Base-by-base conservation (phyloP, 805 yeast genomes). In the Saturnispora galanensis region DNA sequence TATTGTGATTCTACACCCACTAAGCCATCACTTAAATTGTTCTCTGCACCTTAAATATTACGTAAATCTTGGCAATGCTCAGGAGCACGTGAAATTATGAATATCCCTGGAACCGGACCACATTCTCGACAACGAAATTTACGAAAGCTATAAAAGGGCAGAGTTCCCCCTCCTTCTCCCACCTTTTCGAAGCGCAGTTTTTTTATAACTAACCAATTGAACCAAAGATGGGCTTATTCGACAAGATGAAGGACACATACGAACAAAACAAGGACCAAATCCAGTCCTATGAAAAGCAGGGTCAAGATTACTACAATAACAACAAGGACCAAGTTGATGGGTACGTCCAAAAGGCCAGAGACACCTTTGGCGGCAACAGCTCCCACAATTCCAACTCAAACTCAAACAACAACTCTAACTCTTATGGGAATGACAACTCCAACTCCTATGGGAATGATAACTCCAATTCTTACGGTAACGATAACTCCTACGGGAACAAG, bases 241-340 rank as follows among this genome's bases (percentile, higher is more conserved):
- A 40, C 31, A 12, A 18, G 11, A 36, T 66, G 36, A 69, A 65
- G 56, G 62, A 67, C 26, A 61, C 61, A 41, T 31, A 31, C 38
- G 31, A 33, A 4, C 31, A 41, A 28, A 41, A 52, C 52, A 36
- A 47, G 51, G 50, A 52, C 46, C 44, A 55, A 56, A 44, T 50
- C 49, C 35, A 54, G 58, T 12, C 53, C 51, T 50, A 34, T 58
- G 60, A 15, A 50, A 54, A 42, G n/a, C 52, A 59, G 21, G 49
- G 53, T 47, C 51, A 65, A 55, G 62, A 67, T 28, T 62, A 61
- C 41, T 40, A 40, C 29, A 33, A 40, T 4, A 33, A 40, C 16
- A 40, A 52, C 50, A 35, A 47, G 51, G 50, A 52, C 46, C 45
- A 55, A 56, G 42, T 39, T 39, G 56, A 54, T 45, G 49, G 54